These are phyloP conservation scores for Cornus suecica DNA, from an alignment of 148 eudicot species.

Conservation along the genomic window DNA sequence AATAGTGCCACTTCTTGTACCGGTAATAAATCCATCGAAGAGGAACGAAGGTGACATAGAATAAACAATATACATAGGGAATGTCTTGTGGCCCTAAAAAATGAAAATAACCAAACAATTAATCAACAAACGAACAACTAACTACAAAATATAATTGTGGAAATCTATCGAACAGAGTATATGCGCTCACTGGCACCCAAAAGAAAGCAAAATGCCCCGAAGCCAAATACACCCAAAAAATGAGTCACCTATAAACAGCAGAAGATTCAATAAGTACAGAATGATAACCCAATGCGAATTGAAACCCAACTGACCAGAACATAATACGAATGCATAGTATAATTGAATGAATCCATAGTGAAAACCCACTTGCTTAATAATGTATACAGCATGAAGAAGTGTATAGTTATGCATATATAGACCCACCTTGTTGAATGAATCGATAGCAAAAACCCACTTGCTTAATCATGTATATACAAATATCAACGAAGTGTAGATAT, in stretches of 20 bases:
- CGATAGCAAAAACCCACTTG: slow-evolving; percentile 9
- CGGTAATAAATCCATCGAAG: slow-evolving; percentile 93
- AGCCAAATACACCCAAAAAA: slow-evolving; percentile 85
- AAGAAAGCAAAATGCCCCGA: slow-evolving; percentile 92
- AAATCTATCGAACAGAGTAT: neutral
- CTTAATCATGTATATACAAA: neutral
- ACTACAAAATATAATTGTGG: neutral
- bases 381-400: neutral
- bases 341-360: neutral
- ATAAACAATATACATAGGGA: slow-evolving; percentile 78
- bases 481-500: neutral
- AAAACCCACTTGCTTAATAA: neutral
- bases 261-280: neutral
- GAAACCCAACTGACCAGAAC: slow-evolving; percentile 1
- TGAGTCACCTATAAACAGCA: slow-evolving; percentile 65
- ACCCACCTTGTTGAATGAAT: slow-evolving; percentile 82
- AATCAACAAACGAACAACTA: neutral
- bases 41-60: slow-evolving; percentile 88
- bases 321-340: neutral
- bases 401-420: too few relatives aligned
- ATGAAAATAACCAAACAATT: slow-evolving; percentile 11
- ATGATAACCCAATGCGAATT: slow-evolving; percentile 9
- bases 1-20: slow-evolving; percentile 96
- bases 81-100: slow-evolving; percentile 87
- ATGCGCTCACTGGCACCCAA: slow-evolving; percentile 93